Base-by-base conservation (phyloP, 768 basidiomycete genomes). In the Tylopilus sp. region DNA sequence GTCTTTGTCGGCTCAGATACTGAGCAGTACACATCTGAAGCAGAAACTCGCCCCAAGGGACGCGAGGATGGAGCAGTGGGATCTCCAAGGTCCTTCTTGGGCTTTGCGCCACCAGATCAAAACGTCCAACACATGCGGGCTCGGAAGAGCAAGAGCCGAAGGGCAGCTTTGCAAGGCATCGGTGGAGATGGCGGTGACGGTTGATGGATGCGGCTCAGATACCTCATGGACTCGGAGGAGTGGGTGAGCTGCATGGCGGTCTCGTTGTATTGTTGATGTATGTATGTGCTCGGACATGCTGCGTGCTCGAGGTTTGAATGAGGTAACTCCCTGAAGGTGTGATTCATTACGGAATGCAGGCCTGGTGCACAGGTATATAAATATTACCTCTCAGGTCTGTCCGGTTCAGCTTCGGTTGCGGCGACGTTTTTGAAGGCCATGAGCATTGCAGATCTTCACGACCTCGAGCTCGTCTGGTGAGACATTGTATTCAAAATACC, bases 391-490 rank as follows among this genome's bases (percentile, higher is more conserved):
- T 36, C 40, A n/a, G 18, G 13, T 3, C 21, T 36, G 12, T 28
- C 44, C 47, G 48, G 56, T 60, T 57, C 52, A 55, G 56, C 50
- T 47, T 56, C 42, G 53, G 61, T 57, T 59, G 59, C 57, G 43
- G 43, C 54, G 50, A 52, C 50, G 45, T 65, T 48, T 39, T 28
- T 28, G 28, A 55, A 49, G 40, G 36, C 57, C 50, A 74, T 74
- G 69, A 60, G 54, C 58, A 53, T 38, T 52, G 55, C 48, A 57
- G 72, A 79, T 66, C 61, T 78, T 54, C 77, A 82, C 65, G 73
- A 83, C 64, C 74, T 77, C 47, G 58, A 69, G 26, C 79, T 84
- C 63, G 65, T 70, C 61, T 84, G 82, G 82, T 82, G 57, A 59
- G 69, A 47, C 5, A 56, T 53, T 7, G 22, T 55, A 20, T 65